These are phyloP conservation scores for Thinopyrum elongatum DNA, from an alignment of 176 grass and related monocot genomes.

Conservation along the genomic window DNA sequence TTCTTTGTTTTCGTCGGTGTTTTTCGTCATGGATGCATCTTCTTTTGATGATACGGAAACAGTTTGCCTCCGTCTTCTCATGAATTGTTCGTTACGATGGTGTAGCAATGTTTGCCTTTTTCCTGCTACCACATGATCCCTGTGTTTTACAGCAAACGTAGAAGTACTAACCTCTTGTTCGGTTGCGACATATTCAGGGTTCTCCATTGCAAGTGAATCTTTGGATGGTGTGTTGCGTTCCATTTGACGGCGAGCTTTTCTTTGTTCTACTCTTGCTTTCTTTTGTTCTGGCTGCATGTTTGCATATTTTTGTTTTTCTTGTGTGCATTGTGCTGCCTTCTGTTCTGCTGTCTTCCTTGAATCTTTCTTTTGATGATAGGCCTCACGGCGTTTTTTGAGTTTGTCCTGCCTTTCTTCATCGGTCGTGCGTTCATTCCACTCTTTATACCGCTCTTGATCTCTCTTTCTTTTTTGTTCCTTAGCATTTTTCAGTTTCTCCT, in stretches of 20 bases:
- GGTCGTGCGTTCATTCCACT: too few relatives aligned
- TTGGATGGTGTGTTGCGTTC: background rate
- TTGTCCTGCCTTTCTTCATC: too few relatives aligned
- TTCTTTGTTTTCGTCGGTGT: background rate
- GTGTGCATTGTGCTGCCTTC: background rate
- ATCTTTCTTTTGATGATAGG: background rate
- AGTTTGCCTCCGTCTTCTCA: background rate
- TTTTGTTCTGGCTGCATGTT: background rate
- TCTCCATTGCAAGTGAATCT: too few relatives aligned
- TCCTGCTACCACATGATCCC: background rate
- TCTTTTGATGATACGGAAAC: background rate
- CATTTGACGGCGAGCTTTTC: background rate
- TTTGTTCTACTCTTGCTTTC: background rate
- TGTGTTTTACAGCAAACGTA: background rate
- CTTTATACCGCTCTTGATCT: background rate
- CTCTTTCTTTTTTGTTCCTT: background rate
- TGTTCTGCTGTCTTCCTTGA: background rate
- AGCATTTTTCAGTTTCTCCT: background rate
- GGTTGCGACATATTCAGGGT: background rate
- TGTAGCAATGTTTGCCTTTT: background rate
- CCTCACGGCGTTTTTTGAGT: background rate
- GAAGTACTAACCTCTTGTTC: background rate
- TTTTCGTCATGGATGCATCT: background rate
- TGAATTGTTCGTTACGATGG: background rate
- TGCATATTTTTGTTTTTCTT: background rate